phyloP scores from a whole-genome alignment of 495 filamentous ascomycete genomes.

The Polyplosphaeria fusca region DNA sequence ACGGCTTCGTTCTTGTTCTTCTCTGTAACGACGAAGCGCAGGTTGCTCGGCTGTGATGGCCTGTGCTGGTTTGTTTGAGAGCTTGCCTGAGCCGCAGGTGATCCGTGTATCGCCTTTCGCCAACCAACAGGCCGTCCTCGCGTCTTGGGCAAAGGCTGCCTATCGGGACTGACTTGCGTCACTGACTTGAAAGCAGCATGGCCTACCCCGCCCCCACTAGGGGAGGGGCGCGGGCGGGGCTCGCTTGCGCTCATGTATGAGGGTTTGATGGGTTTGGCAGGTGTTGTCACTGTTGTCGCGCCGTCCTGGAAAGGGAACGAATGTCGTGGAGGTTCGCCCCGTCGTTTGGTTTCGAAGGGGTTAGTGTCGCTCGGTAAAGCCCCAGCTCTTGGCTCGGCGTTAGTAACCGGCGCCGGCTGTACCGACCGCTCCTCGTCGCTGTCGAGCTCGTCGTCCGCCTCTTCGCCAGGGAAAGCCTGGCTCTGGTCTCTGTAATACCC shows the following conservation, averaged over 20 bases:
- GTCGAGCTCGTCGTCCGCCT: slow-evolving; percentile 38
- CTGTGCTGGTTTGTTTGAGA: slow-evolving; percentile 1
- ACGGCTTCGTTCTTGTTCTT: slow-evolving; percentile 5
- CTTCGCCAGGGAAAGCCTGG: slow-evolving; percentile 18
- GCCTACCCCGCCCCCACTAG: too few species aligned
- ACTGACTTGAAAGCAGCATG: slow-evolving; percentile 36
- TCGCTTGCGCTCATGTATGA: slow-evolving; percentile 24
- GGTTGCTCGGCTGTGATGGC: slow-evolving; percentile 22
- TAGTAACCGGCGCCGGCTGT: background rate
- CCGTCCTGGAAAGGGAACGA: too few species aligned
- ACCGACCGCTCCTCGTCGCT: slow-evolving; percentile 20
- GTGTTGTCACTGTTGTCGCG: too few species aligned
- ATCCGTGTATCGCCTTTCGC: slow-evolving; percentile 41
- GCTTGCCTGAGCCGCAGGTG: slow-evolving; percentile 10
- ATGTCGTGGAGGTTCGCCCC: slow-evolving; percentile 24
- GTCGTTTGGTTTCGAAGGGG: slow-evolving; percentile 23
- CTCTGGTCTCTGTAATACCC: slow-evolving; percentile 17
- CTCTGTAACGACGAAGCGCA: slow-evolving; percentile 18
- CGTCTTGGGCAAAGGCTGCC: slow-evolving; percentile 40
- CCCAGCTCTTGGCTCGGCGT: slow-evolving; percentile 4
- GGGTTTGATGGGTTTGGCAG: too few species aligned
- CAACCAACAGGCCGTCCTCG: slow-evolving; percentile 44
- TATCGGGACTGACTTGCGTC: slow-evolving; percentile 20
- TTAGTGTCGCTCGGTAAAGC: slow-evolving; percentile 17
- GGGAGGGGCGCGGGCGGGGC: slow-evolving; percentile 16